phyloP scores from a whole-genome alignment of 345 rosid genomes.

The Syzygium aromaticum region DNA sequence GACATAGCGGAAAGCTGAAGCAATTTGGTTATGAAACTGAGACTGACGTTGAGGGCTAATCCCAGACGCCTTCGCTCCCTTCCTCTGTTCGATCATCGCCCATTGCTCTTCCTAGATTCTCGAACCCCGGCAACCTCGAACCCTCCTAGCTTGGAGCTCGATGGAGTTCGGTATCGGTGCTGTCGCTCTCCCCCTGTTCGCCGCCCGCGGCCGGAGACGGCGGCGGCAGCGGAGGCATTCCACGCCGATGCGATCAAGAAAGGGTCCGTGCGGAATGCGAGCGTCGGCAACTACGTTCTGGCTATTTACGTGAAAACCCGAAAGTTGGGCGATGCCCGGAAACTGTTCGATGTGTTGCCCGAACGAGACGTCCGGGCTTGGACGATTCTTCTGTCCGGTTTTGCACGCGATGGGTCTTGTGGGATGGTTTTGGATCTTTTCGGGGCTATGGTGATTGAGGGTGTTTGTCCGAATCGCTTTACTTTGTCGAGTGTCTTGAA shows the following conservation, averaged over 20 bases:
- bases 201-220: neutral
- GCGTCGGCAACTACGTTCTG: slow-evolving; percentile 7
- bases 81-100: neutral
- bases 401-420: slow-evolving; percentile 16
- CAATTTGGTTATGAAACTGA: neutral
- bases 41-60: neutral
- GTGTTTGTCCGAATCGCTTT: slow-evolving; percentile 33
- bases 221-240: neutral
- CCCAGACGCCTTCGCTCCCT: neutral
- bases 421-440: slow-evolving; percentile 15
- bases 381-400: slow-evolving; percentile 33
- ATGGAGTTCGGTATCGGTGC: neutral
- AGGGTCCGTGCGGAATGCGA: slow-evolving; percentile 9
- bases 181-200: neutral
- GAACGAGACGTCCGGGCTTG: slow-evolving; percentile 29
- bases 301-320: neutral
- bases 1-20: neutral
- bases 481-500: slow-evolving; percentile 40
- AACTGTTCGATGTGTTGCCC: slow-evolving; percentile 20
- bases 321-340: slow-evolving; percentile 9
- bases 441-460: slow-evolving; percentile 25
- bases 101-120: neutral
- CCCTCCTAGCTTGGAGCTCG: neutral
- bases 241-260: slow-evolving; percentile 22
- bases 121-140: neutral